Evolutionary conservation across 2,329 filamentous ascomycete species (phyloP).

Genomic region (Hypoxylon sp.): DNA sequence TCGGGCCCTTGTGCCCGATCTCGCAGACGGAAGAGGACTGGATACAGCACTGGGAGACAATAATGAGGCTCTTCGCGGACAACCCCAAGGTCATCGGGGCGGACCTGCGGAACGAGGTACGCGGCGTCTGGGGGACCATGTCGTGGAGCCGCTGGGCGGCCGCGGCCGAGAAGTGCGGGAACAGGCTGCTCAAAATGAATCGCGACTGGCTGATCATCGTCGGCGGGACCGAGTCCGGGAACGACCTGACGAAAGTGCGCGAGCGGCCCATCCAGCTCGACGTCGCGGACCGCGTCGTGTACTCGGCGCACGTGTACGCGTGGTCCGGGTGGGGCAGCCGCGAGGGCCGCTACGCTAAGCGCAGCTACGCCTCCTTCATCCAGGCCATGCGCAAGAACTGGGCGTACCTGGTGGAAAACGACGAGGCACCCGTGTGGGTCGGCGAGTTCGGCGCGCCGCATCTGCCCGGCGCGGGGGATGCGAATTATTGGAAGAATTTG

Average conservation of each 20-base stretch:
- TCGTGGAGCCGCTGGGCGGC: constrained; percentile 75
- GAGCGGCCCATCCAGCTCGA: constrained; percentile 71
- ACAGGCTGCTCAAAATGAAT: constrained; percentile 72
- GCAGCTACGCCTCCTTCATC: constrained; percentile 74
- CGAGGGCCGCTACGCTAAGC: constrained; percentile 72
- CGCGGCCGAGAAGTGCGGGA: constrained; percentile 75
- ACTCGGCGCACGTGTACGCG: constrained; percentile 77
- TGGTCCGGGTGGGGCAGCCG: constrained; percentile 79
- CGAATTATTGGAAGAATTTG: constrained; percentile 77
- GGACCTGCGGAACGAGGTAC: constrained; percentile 78
- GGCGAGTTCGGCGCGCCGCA: constrained; percentile 75
- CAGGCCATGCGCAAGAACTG: constrained; percentile 75
- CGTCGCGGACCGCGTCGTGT: constrained; percentile 71
- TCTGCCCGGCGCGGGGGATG: constrained; percentile 68
- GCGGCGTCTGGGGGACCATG: constrained; percentile 79
- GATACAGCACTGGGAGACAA: constrained; percentile 75
- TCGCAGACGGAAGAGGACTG: constrained; percentile 75
- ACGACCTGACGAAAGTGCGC: constrained; percentile 72
- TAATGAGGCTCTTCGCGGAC: constrained; percentile 72
- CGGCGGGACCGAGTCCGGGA: constrained; percentile 77
- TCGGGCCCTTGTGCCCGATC: constrained; percentile 72
- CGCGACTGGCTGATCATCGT: constrained; percentile 77
- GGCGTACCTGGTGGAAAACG: constrained; percentile 72
- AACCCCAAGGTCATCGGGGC: constrained; percentile 76
- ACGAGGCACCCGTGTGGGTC: constrained; percentile 76